These are phyloP conservation scores for Globisporangium okanoganense DNA, from an alignment of 352 stramenopile genomes.

Conservation along the genomic window DNA sequence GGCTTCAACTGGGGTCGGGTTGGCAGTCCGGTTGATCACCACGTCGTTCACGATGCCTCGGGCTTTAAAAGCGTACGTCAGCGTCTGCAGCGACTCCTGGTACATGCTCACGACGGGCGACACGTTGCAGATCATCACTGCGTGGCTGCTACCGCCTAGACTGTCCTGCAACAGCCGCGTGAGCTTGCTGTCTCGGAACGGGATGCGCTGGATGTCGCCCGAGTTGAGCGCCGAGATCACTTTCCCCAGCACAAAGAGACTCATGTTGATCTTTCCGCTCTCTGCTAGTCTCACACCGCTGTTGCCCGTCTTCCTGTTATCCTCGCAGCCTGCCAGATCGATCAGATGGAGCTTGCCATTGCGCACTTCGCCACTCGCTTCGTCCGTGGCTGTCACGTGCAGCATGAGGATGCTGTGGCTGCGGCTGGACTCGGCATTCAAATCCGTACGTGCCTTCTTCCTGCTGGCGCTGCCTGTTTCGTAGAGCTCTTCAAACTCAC, in stretches of 20 bases:
- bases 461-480: conserved; percentile 21
- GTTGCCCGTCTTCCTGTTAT: conserved; percentile 31
- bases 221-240: conserved; percentile 68
- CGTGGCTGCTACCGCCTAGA: conserved; percentile 33
- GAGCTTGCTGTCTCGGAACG: conserved; percentile 71
- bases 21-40: conserved; percentile 6
- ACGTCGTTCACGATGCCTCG: conserved; percentile 30
- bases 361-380: conserved; percentile 8
- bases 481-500: conserved; percentile 34
- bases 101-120: conserved; percentile 19
- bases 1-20: not conserved
- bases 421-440: conserved; percentile 68
- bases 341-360: conserved; percentile 40
- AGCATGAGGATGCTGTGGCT: conserved; percentile 85
- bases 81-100: conserved; percentile 35
- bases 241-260: conserved; percentile 70
- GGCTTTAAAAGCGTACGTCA: conserved; percentile 37
- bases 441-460: conserved; percentile 35
- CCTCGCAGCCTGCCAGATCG: conserved; percentile 36
- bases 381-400: conserved; percentile 20
- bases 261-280: conserved; percentile 71
- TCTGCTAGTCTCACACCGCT: conserved; percentile 25
- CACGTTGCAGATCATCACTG: conserved; percentile 43
- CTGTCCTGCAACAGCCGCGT: conserved; percentile 66
- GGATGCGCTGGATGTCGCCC: conserved; percentile 60